These are phyloP conservation scores for Isochrysis galbana DNA, from an alignment of 78 protist species.

Conservation along the genomic window DNA sequence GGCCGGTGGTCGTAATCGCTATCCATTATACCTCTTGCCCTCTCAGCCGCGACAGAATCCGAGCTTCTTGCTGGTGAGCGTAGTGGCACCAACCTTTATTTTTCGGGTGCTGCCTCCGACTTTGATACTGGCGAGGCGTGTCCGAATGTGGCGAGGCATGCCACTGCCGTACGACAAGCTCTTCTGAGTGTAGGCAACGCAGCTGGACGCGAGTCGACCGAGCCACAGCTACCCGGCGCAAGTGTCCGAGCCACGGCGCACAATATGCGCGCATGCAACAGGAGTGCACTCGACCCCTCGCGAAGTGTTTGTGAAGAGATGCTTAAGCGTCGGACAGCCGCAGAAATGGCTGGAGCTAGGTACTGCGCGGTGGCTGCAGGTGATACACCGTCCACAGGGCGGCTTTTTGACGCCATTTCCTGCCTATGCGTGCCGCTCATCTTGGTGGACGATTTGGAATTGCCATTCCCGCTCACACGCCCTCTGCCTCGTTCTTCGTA, in stretches of 20 bases:
- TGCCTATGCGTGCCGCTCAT: neutral
- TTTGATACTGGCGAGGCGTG: neutral
- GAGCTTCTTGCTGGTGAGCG: neutral
- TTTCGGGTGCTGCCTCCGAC: neutral
- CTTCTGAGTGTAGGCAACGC: neutral
- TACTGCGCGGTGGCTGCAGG: neutral
- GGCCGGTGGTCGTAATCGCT: too few species aligned
- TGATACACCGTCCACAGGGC: neutral
- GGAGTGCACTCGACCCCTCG: neutral
- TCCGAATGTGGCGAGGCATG: neutral
- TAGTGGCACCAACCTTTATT: neutral
- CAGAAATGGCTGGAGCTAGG: neutral
- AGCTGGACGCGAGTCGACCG: neutral
- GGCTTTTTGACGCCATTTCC: neutral
- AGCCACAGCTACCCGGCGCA: neutral
- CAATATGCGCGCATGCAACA: neutral
- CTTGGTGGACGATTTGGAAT: neutral
- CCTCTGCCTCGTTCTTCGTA: neutral
- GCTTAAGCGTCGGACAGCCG: neutral
- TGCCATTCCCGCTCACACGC: neutral
- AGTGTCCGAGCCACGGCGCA: neutral
- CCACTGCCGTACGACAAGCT: neutral
- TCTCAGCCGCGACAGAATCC: too few species aligned
- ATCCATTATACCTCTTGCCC: too few species aligned
- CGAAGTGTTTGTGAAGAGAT: neutral